Conservation (phyloP, 2,329 filamentous ascomycete species). For the Cytospora schulzeri region DNA sequence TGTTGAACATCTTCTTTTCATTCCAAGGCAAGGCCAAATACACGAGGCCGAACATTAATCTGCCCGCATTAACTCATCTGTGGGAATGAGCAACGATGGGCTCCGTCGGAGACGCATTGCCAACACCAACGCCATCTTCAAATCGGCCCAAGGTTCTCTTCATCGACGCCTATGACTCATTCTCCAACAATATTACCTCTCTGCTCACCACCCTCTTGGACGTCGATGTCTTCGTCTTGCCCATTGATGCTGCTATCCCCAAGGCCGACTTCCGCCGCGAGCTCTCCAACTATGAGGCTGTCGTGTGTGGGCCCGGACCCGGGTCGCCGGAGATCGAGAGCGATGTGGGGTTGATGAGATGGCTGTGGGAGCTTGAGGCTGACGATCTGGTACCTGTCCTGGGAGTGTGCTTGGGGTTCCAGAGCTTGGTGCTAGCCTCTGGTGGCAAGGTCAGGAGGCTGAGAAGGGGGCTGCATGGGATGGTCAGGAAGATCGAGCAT, state of each 20-base stretch:
- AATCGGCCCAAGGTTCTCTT: slow-evolving; percentile 65
- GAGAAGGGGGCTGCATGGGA: slow-evolving; percentile 77
- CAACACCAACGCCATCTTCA: not conserved
- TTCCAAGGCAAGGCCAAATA: not conserved
- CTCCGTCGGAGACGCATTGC: slow-evolving; percentile 16
- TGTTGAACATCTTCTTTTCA: not conserved
- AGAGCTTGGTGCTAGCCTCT: slow-evolving; percentile 72
- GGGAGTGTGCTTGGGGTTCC: slow-evolving; percentile 88
- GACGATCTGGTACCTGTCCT: slow-evolving; percentile 71
- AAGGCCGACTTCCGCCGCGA: slow-evolving; percentile 50
- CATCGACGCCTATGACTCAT: slow-evolving; percentile 95
- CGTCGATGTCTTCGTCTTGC: slow-evolving; percentile 69
- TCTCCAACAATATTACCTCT: slow-evolving; percentile 90
- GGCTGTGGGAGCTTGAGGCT: slow-evolving; percentile 70
- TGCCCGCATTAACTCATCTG: not conserved
- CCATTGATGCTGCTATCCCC: slow-evolving; percentile 66
- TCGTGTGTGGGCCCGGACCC: slow-evolving; percentile 89
- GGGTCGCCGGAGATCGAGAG: slow-evolving; percentile 70
- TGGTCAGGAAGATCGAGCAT: slow-evolving; percentile 71
- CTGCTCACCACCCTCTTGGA: slow-evolving; percentile 71
- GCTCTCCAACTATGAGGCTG: slow-evolving; percentile 70
- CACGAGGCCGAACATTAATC: not conserved
- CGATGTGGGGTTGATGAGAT: slow-evolving; percentile 82
- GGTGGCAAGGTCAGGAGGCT: slow-evolving; percentile 69
- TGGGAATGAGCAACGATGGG: slow-evolving; percentile 13